Evolutionary conservation across 495 filamentous ascomycete species (phyloP).

Genomic region (Xylaria telfairii): DNA sequence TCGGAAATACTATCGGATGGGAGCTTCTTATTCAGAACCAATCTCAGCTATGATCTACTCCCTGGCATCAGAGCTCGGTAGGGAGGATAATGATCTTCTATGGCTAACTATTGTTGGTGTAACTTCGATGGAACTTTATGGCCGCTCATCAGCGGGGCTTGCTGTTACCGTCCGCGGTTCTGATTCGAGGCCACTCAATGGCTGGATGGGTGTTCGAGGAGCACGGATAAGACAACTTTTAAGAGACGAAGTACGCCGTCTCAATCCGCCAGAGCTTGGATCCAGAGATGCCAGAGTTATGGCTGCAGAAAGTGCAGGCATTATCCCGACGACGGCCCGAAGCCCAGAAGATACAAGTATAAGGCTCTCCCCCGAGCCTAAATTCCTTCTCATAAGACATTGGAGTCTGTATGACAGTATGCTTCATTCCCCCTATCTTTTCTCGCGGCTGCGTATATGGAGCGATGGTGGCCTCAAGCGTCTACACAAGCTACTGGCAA

Average conservation of each 20-base stretch:
- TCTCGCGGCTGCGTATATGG: conserved; percentile 91
- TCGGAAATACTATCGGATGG: conserved; percentile 79
- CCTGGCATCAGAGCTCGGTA: conserved; percentile 89
- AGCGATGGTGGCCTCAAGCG: conserved; percentile 86
- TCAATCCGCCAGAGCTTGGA: conserved; percentile 80
- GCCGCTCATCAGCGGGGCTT: conserved; percentile 79
- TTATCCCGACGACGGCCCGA: conserved; percentile 86
- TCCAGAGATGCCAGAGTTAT: conserved; percentile 24
- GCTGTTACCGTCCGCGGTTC: conserved; percentile 67
- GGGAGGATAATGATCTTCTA: conserved; percentile 94
- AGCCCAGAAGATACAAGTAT: conserved; percentile 93
- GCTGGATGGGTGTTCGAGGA: conserved; percentile 83
- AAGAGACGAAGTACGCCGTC: conserved; percentile 90
- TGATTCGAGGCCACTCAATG: conserved; percentile 61
- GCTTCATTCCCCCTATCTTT: conserved; percentile 96
- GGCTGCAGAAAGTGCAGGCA: conserved; percentile 66
- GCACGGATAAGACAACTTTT: conserved; percentile 83
- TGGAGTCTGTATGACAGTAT: conserved; percentile 99
- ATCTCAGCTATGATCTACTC: conserved; percentile 94
- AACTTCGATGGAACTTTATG: conserved; percentile 88
- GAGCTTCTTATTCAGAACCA: conserved; percentile 91
- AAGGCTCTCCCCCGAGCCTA: conserved; percentile 89
- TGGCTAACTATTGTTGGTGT: conserved; percentile 95
- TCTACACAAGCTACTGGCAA: conserved; percentile 93
- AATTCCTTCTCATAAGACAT: conserved; percentile 90